These are phyloP conservation scores for Sanghuangporus weigelae DNA, from an alignment of 1,284 basidiomycete species.

Conservation along the genomic window DNA sequence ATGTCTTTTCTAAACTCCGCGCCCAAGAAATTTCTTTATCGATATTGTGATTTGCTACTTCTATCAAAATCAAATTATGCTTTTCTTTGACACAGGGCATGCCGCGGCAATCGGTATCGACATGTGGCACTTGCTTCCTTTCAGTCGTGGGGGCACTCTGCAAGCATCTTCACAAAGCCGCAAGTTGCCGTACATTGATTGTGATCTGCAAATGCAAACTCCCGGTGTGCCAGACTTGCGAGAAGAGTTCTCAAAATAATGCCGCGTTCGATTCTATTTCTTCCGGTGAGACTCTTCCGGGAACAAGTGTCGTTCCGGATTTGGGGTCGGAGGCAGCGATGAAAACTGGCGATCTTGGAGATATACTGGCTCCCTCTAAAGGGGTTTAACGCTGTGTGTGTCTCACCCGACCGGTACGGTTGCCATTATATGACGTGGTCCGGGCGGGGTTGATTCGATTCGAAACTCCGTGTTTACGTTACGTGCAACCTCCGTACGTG, in stretches of 20 bases:
- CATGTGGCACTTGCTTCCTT: slow-evolving; percentile 51
- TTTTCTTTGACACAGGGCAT: slow-evolving; percentile 27
- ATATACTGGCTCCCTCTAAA: neutral
- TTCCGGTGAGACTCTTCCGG: slow-evolving; percentile 9
- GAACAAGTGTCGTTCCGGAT: slow-evolving; percentile 2
- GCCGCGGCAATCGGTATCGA: slow-evolving; percentile 36
- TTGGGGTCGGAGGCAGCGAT: slow-evolving; percentile 14
- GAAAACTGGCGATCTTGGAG: slow-evolving; percentile 19
- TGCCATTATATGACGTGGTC: slow-evolving; percentile 34
- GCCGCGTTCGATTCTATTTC: slow-evolving; percentile 27
- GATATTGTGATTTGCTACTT: neutral
- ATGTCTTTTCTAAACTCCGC: neutral
- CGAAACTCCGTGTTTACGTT: slow-evolving; percentile 24
- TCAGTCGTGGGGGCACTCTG: slow-evolving; percentile 42
- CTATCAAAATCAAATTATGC: slow-evolving; percentile 37
- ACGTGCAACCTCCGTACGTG: slow-evolving; percentile 18
- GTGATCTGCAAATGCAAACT: slow-evolving; percentile 45
- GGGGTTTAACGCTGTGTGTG: slow-evolving; percentile 20
- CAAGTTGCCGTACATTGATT: slow-evolving; percentile 37
- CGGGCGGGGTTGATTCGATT: slow-evolving; percentile 41
- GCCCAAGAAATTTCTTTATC: neutral
- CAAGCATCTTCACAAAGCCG: slow-evolving; percentile 41
- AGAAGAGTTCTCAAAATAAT: slow-evolving; percentile 38
- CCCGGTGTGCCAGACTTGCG: slow-evolving; percentile 39
- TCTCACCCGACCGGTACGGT: slow-evolving; percentile 36